Conservation (phyloP, 495 filamentous ascomycete species). For the Penicillium turbatum region DNA sequence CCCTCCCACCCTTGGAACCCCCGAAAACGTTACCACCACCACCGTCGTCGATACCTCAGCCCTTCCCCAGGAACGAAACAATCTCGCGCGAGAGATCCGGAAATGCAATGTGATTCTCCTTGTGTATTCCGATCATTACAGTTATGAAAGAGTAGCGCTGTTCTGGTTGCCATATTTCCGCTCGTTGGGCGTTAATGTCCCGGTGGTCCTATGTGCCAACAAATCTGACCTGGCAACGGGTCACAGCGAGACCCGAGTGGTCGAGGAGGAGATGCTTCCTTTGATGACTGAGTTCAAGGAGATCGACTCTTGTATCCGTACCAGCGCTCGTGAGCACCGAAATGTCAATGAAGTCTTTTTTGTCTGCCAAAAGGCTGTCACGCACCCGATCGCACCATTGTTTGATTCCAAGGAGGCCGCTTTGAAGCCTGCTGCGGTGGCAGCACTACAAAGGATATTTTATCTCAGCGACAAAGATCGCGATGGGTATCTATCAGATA, state of each 20-base stretch:
- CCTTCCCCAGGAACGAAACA: constrained; percentile 84
- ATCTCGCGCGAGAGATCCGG: constrained; percentile 85
- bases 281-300: constrained; percentile 99
- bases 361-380: constrained; percentile 97
- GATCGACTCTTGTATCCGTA: constrained; percentile 94
- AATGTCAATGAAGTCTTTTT: constrained; percentile 98
- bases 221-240: constrained; percentile 79
- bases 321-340: constrained; percentile 87
- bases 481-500: constrained; percentile 88
- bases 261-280: constrained; percentile 96
- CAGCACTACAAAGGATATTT: constrained; percentile 84
- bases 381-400: constrained; percentile 91
- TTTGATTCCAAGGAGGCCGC: constrained; percentile 91
- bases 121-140: constrained; percentile 97
- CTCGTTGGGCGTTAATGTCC: constrained; percentile 95
- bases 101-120: constrained; percentile 97
- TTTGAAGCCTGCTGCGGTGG: constrained; percentile 82
- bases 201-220: constrained; percentile 94
- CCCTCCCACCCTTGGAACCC: constrained; percentile 79
- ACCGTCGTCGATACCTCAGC: constrained; percentile 97
- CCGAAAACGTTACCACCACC: constrained; percentile 91
- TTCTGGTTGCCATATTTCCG: constrained; percentile 99
- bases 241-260: constrained; percentile 70
- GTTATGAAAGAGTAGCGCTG: constrained; percentile 92
- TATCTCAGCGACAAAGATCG: constrained; percentile 95